A percentile compares a stretch with the other conserved stretches of the same genome.
Conservation (phyloP, 306 rosid genomes). For the Lotus japonicus region DNA sequence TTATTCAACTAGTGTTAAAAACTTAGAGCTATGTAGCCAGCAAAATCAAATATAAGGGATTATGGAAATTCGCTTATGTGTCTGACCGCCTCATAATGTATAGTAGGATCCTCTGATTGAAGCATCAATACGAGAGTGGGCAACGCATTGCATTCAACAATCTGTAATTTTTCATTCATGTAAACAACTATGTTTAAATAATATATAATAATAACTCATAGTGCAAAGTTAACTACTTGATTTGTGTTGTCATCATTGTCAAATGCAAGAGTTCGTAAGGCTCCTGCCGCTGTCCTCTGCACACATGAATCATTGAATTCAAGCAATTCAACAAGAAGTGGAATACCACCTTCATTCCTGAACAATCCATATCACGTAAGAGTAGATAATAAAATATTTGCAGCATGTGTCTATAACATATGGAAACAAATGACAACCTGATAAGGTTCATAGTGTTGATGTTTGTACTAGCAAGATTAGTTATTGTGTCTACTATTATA, state of each 20-base stretch:
- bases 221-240: slow-evolving; percentile 31
- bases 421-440: slow-evolving; percentile 31
- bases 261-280: slow-evolving; percentile 58
- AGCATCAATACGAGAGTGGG: slow-evolving; percentile 67
- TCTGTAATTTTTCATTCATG: slow-evolving; percentile 41
- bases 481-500: slow-evolving; percentile 54
- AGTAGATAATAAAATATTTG: not conserved
- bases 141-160: slow-evolving; percentile 51
- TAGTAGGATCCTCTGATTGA: slow-evolving; percentile 40
- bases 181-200: slow-evolving; percentile 8
- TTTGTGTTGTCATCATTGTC: slow-evolving; percentile 53
- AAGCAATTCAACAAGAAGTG: slow-evolving; percentile 64
- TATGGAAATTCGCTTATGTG: not conserved
- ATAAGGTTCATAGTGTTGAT: slow-evolving; percentile 35
- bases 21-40: not conserved
- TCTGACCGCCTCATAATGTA: slow-evolving; percentile 64
- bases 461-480: slow-evolving; percentile 55
- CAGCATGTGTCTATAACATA: not conserved
- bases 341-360: slow-evolving; percentile 72
- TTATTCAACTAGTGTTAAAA: slow-evolving; percentile 9
- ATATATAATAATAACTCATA: not conserved
- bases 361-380: not conserved
- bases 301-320: slow-evolving; percentile 44
- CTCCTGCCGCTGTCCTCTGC: slow-evolving; percentile 57
- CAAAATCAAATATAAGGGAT: not conserved